Evolutionary conservation across 2,329 filamentous ascomycete species (phyloP), one percentile per base, ranked within the genome.

Genomic region (Cucurbitaria berberidis): DNA sequence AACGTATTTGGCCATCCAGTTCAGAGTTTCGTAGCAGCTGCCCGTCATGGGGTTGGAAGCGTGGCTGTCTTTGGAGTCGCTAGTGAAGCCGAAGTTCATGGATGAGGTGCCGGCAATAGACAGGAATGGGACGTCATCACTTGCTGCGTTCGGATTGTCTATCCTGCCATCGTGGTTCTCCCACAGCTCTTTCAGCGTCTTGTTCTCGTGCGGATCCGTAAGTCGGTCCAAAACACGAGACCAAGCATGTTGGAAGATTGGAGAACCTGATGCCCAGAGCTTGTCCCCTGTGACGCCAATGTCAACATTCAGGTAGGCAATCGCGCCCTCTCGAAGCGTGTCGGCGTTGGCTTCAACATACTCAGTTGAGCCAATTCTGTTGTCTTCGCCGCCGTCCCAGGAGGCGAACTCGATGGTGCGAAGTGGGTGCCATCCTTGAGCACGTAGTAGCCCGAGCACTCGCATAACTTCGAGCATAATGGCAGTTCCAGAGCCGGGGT

Each of bases 381-480:
- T 97, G 78, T 96, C 98, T 74, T 93, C 91, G 63, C 89, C 89
- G 3, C 86, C 95, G 73, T 99, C 95, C 95, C 95, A 99, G 29
- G 91, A 96, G 69, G 93, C 92, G 74, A 99, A 98, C 73, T 96
- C 90, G 60, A 99, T 96, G 3, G 91, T 96, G n/a, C 95, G 88
- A 15, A 96, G 81, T 1, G 95, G 95, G 22, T 90, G 84, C 95
- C 95, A 99, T 47, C 93, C 93, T 51, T 86, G 84, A 15, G 81
- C 76, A 19, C 87, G 81, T 15, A 98, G 83, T 59, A 91, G 86
- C 35, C 92, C 91, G 66, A 99, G 90, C 43, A 96, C 86, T 39
- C 89, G 87, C 19, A 90, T 87, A 52, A 98, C 82, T 77, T 99
- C 95, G 48, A 98, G 83, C 82, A 99, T 89, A 35, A 98, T 83